Percentiles rank a stretch among this genome's conserved stretches.
These are phyloP conservation scores for Leucocoprinus birnbaumii DNA, from an alignment of 768 basidiomycete genomes.

Conservation along the genomic window DNA sequence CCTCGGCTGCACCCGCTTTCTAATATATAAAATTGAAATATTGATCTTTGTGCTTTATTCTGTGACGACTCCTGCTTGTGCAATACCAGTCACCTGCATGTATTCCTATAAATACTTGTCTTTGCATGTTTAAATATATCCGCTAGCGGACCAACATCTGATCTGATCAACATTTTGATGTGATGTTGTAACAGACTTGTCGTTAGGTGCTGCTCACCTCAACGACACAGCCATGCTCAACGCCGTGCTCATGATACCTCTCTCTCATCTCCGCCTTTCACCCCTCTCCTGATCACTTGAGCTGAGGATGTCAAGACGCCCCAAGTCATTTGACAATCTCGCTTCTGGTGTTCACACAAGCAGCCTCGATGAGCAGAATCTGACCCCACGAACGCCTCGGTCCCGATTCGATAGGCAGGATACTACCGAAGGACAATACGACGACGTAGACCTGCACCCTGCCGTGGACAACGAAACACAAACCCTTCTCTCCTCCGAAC, in stretches of 20 bases:
- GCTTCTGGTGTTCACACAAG: constrained; percentile 28
- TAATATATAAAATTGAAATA: neutral
- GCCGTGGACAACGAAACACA: constrained; percentile 22
- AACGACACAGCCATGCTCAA: neutral
- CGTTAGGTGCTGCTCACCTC: neutral
- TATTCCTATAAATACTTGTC: no score
- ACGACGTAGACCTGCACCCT: constrained; percentile 33
- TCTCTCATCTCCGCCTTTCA: neutral
- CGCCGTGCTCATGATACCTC: neutral
- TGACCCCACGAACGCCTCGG: constrained; percentile 64
- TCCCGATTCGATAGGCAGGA: constrained; percentile 55
- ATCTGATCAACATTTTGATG: no score
- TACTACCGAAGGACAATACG: constrained; percentile 47
- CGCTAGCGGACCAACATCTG: no score
- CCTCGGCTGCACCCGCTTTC: neutral
- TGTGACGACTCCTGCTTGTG: no score
- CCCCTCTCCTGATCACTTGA: neutral
- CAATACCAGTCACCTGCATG: no score
- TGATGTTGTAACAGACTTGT: no score
- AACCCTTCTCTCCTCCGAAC: constrained; percentile 21
- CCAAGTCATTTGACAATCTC: constrained; percentile 34
- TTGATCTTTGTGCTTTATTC: no score
- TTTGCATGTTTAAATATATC: no score
- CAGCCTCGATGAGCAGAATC: constrained; percentile 28
- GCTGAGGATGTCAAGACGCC: constrained; percentile 34